Evolutionary conservation across 495 filamentous ascomycete species (phyloP), one percentile per base, ranked within the genome.

Genomic region (Hyaloscypha bicolor): DNA sequence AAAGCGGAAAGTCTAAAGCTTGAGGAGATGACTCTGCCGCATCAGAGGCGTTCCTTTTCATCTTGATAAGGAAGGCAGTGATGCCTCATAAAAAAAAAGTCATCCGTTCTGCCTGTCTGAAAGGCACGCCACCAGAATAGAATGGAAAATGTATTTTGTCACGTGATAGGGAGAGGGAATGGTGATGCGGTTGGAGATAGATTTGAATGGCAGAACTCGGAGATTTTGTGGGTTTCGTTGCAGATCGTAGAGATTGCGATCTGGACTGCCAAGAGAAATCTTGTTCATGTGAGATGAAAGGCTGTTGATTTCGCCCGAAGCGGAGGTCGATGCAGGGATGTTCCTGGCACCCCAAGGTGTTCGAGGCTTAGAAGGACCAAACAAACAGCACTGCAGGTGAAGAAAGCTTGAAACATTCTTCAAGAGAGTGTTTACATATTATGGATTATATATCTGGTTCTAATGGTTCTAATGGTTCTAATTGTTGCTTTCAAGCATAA

Each of bases 211-310:
- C 25, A 25, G 25, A 25, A 25, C 25, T 25, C 25, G 25, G 25
- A 2, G 25, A 12, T 22, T 60, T 12, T 16, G 30, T 25, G n/a
- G 22, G n/a, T 37, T 60, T 61, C 42, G 59, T 61, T 61, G 59
- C 59, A 61, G 6, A 14, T 61, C 59, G 59, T 5, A 42, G 32
- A 61, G 37, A 35, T 61, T 37, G 42, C 35, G 59, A 61, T 61
- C 59, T 61, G 35, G 25, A 61, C 59, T 60, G 59, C 53, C 42
- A 48, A 48, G 42, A 19, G 16, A 48, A 48, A 48, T 14, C 42
- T 19, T 48, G 16, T 48, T 48, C 12, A 48, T 48, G 42, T 48
- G 9, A 48, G 35, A 48, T 48, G 4, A 12, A 19, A 48, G 16
- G 8, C 42, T 12, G 42, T 14, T 48, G 42, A 48, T 48, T 48